These are phyloP conservation scores for Colletotrichum sojae DNA, from an alignment of 2,329 filamentous ascomycete genomes.

Conservation along the genomic window DNA sequence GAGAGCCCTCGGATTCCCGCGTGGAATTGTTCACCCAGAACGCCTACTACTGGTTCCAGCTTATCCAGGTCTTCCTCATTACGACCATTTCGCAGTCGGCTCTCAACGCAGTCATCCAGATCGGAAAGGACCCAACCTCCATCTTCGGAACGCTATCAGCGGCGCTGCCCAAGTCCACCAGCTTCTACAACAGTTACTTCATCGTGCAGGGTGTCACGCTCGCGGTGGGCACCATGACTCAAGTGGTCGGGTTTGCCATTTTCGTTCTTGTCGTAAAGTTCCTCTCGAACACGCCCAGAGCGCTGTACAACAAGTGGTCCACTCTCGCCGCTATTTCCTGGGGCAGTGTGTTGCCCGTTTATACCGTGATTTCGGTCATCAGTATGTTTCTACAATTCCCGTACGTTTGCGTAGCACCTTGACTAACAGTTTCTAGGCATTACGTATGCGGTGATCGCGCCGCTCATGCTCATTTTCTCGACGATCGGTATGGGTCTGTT, in stretches of 20 bases:
- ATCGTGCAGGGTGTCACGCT: slow-evolving; percentile 86
- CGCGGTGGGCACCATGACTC: slow-evolving; percentile 80
- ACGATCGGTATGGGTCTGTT: slow-evolving; percentile 82
- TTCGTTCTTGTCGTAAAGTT: slow-evolving; percentile 78
- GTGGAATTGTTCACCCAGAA: slow-evolving; percentile 93
- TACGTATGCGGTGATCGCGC: slow-evolving; percentile 87
- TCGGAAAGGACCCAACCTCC: slow-evolving; percentile 73
- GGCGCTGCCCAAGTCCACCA: slow-evolving; percentile 86
- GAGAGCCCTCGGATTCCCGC: slow-evolving; percentile 83
- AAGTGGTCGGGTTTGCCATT: slow-evolving; percentile 75
- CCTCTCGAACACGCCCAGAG: slow-evolving; percentile 82
- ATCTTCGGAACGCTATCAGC: slow-evolving; percentile 77
- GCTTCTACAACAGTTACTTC: slow-evolving; percentile 89
- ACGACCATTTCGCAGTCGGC: slow-evolving; percentile 87
- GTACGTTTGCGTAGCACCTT: accelerated
- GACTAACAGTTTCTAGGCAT: slow-evolving; percentile 62
- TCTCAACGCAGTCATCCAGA: slow-evolving; percentile 74
- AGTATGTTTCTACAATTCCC: slow-evolving; percentile 56
- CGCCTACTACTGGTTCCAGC: slow-evolving; percentile 90
- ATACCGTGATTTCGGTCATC: slow-evolving; percentile 81
- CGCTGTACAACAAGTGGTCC: slow-evolving; percentile 82
- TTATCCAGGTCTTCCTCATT: slow-evolving; percentile 93
- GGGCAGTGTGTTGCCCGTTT: slow-evolving; percentile 82
- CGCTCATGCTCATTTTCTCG: slow-evolving; percentile 85
- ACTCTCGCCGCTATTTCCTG: slow-evolving; percentile 78